Evolutionary conservation across 2,329 filamentous ascomycete genomes (phyloP).

Genomic region (Ceratocystis huliohia): DNA sequence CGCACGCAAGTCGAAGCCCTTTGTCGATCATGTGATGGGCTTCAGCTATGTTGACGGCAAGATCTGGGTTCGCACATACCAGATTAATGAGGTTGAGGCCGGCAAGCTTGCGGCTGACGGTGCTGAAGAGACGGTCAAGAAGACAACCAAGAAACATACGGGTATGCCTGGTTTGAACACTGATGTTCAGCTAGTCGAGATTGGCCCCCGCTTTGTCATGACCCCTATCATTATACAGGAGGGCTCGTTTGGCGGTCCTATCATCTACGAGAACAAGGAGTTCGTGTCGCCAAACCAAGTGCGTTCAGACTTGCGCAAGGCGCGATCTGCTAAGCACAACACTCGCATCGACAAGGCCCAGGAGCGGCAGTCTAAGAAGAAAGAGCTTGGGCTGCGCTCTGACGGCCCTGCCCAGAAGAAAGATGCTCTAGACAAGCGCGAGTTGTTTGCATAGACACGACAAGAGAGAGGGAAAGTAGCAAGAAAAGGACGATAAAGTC

Average conservation of each 20-base stretch:
- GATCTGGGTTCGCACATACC: slow-evolving; percentile 92
- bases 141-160: slow-evolving; percentile 30
- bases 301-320: slow-evolving; percentile 62
- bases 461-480: slow-evolving; percentile 19
- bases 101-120: slow-evolving; percentile 31
- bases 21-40: slow-evolving; percentile 87
- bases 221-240: slow-evolving; percentile 94
- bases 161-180: slow-evolving; percentile 43
- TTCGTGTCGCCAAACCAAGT: slow-evolving; percentile 96
- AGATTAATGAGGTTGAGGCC: slow-evolving; percentile 69
- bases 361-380: slow-evolving; percentile 61
- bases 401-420: slow-evolving; percentile 48
- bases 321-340: slow-evolving; percentile 68
- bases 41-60: slow-evolving; percentile 86
- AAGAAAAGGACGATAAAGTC: slow-evolving; percentile 23
- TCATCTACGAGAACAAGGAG: slow-evolving; percentile 97
- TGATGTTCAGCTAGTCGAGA: slow-evolving; percentile 76
- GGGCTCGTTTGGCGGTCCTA: slow-evolving; percentile 84
- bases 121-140: slow-evolving; percentile 29
- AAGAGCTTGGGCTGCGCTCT: slow-evolving; percentile 60
- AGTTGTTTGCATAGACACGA: slow-evolving; percentile 54
- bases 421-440: slow-evolving; percentile 62
- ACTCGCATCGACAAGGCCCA: slow-evolving; percentile 59
- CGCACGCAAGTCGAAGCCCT: slow-evolving; percentile 83
- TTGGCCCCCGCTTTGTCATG: slow-evolving; percentile 83